Evolutionary conservation across 192 early-diverging fungal species (phyloP).

Genomic region (Podila epigama): DNA sequence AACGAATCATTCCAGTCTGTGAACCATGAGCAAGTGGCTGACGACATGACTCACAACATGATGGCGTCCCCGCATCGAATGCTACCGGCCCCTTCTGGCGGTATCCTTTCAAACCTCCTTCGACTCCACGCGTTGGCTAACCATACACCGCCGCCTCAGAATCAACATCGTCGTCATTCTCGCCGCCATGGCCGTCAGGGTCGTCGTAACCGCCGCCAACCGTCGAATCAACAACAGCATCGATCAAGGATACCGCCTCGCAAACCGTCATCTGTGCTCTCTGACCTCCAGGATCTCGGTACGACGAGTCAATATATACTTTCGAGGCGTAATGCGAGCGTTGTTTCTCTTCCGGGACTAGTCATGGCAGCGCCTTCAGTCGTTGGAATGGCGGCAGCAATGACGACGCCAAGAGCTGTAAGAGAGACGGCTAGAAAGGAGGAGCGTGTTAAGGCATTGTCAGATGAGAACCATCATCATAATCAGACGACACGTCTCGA

Average conservation of each 20-base stretch:
- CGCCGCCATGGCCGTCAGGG: not conserved
- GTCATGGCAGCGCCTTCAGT: slow-evolving; percentile 23
- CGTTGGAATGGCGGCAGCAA: slow-evolving; percentile 1
- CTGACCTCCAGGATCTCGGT: not conserved
- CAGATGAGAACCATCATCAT: too few relatives aligned
- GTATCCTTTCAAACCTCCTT: slow-evolving; percentile 41
- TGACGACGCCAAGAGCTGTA: not conserved
- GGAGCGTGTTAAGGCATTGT: not conserved
- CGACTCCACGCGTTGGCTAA: slow-evolving; percentile 26
- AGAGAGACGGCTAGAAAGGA: not conserved
- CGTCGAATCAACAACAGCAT: too few relatives aligned
- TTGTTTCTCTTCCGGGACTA: slow-evolving; percentile 20
- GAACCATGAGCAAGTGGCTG: not conserved
- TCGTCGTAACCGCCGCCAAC: not conserved
- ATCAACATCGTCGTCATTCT: not conserved
- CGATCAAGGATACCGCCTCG: not conserved
- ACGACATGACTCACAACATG: slow-evolving; percentile 7
- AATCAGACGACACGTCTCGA: too few relatives aligned
- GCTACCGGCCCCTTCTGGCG: slow-evolving; percentile 8
- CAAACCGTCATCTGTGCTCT: not conserved
- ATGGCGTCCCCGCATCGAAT: not conserved
- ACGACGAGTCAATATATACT: not conserved
- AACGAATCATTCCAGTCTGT: not conserved
- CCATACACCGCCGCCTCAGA: slow-evolving; percentile 9
- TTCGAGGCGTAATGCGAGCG: slow-evolving; percentile 9